Evolutionary conservation across 345 rosid genomes (phyloP).

Genomic region (Eucalyptus marginata): DNA sequence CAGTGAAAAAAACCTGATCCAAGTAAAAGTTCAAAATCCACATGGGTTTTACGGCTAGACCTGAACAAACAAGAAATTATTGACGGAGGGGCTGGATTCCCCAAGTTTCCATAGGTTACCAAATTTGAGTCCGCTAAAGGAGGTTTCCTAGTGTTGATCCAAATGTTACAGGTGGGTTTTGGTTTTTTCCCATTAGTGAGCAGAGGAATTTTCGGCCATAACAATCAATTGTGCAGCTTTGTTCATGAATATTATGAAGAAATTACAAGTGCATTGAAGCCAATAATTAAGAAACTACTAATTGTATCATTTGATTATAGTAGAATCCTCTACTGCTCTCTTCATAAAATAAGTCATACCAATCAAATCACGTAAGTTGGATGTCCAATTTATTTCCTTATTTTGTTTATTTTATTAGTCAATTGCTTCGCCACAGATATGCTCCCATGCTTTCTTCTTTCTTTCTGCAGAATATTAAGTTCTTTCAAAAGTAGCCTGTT

Average conservation of each 20-base stretch:
- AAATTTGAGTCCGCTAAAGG: not conserved
- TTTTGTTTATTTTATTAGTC: not conserved
- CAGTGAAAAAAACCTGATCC: accelerated
- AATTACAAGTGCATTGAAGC: not conserved
- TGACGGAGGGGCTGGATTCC: not conserved
- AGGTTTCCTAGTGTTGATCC: not conserved
- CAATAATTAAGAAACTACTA: not conserved
- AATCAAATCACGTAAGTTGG: not conserved
- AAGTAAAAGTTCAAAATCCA: not conserved
- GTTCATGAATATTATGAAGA: not conserved
- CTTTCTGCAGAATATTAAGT: not conserved
- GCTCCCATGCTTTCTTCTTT: not conserved
- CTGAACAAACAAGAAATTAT: not conserved
- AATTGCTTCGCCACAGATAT: not conserved
- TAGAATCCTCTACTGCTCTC: not conserved
- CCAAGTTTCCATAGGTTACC: not conserved
- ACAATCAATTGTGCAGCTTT: not conserved
- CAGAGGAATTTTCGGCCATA: not conserved
- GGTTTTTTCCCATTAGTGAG: not conserved
- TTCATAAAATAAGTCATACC: not conserved
- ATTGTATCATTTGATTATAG: not conserved
- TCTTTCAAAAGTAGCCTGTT: not conserved
- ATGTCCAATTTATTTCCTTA: not conserved
- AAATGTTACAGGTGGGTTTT: not conserved
- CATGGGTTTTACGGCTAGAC: not conserved